Evolutionary conservation across 805 yeast species (phyloP).

Genomic region (Wickerhamiella galacta): DNA sequence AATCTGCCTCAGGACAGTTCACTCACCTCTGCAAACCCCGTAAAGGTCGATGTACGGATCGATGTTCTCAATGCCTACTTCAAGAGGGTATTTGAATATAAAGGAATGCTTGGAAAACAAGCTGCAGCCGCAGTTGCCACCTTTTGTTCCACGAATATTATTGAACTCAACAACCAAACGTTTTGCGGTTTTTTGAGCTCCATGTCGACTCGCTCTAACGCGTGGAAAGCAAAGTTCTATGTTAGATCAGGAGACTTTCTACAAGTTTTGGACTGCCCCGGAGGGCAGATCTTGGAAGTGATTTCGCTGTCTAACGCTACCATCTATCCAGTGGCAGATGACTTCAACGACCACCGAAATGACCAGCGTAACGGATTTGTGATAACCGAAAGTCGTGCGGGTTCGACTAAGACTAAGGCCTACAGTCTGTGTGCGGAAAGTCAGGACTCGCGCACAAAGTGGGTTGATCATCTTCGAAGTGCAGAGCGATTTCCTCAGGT

Average conservation of each 20-base stretch:
- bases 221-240: conserved; percentile 4
- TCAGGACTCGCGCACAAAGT: no score
- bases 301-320: conserved; percentile 2
- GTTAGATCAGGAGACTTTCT: conserved; percentile 5
- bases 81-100: conserved; percentile 3
- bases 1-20: conserved; percentile 44
- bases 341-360: conserved; percentile 2
- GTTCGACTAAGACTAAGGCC: background rate
- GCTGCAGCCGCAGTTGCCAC: conserved; percentile 2
- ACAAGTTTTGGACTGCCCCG: conserved; percentile 3
- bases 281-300: conserved; percentile 1
- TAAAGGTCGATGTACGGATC: conserved; percentile 46
- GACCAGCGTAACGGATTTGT: conserved; percentile 6
- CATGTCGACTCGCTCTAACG: conserved; percentile 2
- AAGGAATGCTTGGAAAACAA: background rate
- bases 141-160: conserved; percentile 3
- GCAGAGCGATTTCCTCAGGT: no score
- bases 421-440: background rate
- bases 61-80: conserved; percentile 36
- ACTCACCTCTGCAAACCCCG: conserved; percentile 45
- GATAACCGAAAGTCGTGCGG: conserved; percentile 1
- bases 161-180: background rate
- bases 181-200: conserved; percentile 3
- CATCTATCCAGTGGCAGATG: conserved; percentile 1
- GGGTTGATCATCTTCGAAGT: no score